phyloP scores from a whole-genome alignment of 805 yeast genomes.

The Schizosaccharomyces japonicus region DNA sequence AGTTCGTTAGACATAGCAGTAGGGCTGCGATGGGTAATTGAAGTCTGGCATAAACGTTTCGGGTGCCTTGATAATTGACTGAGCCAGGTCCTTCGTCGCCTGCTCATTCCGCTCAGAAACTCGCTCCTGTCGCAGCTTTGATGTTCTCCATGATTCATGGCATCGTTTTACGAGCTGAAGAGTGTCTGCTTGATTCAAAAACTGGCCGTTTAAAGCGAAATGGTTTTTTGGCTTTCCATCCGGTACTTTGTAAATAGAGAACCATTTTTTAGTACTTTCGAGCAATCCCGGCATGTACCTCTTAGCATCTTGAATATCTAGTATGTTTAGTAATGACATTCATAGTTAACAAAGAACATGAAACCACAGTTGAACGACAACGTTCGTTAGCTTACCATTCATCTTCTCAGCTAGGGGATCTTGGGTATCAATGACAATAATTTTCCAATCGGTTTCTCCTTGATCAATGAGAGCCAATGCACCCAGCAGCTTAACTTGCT shows the following conservation, averaged over 20 bases:
- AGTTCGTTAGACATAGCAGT: too few species aligned
- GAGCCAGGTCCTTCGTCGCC: too few species aligned
- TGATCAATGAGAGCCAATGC: conserved; percentile 88
- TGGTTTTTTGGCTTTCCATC: conserved; percentile 93
- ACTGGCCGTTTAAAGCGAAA: conserved; percentile 89
- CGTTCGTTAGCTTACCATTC: conserved; percentile 31
- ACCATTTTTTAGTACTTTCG: conserved; percentile 92
- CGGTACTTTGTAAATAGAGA: conserved; percentile 90
- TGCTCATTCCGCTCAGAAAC: too few species aligned
- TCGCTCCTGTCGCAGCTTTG: too few species aligned
- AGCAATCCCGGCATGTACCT: conserved; percentile 73
- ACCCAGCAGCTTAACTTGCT: conserved; percentile 79
- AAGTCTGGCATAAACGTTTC: too few species aligned
- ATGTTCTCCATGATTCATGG: conserved; percentile 55
- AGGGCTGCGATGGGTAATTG: too few species aligned
- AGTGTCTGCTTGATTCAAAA: conserved; percentile 68
- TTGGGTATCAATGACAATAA: conserved; percentile 62
- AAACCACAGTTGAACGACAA: too few species aligned
- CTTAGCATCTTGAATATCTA: conserved; percentile 73
- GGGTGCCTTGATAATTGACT: too few species aligned
- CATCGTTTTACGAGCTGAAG: conserved; percentile 64
- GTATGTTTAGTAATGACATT: background rate
- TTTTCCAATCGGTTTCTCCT: conserved; percentile 95
- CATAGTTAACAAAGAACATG: too few species aligned
- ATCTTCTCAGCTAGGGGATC: conserved; percentile 77